These are phyloP conservation scores for Odontarrhena argentea DNA, from an alignment of 345 rosid species.

Conservation along the genomic window DNA sequence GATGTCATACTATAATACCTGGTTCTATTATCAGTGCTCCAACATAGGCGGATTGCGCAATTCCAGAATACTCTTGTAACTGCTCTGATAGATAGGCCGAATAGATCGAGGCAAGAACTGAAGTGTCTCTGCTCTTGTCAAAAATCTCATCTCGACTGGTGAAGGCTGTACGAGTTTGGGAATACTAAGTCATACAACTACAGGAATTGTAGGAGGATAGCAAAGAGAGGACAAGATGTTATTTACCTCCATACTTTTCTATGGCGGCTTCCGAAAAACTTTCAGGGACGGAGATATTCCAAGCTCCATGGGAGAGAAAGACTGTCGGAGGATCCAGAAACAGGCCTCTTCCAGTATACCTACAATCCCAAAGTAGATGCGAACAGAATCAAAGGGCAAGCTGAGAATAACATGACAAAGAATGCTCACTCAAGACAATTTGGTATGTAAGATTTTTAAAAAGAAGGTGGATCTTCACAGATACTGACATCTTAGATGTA, in stretches of 20 bases:
- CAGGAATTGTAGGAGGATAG: background rate
- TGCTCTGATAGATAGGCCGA: slow-evolving; percentile 61
- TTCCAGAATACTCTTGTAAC: slow-evolving; percentile 45
- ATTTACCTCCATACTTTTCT: slow-evolving; percentile 51
- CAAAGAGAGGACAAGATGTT: slow-evolving; percentile 10
- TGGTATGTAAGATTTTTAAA: background rate
- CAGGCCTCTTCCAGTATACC: slow-evolving; percentile 95
- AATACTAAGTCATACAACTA: slow-evolving; percentile 10
- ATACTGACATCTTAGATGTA: slow-evolving; percentile 11
- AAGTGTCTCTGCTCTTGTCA: slow-evolving; percentile 60
- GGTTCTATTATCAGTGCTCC: slow-evolving; percentile 96
- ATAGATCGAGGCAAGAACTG: slow-evolving; percentile 64
- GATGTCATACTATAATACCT: slow-evolving; percentile 51
- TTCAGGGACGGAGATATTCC: slow-evolving; percentile 75
- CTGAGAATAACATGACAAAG: background rate
- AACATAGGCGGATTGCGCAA: slow-evolving; percentile 42
- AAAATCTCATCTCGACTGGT: slow-evolving; percentile 66
- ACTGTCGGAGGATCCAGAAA: slow-evolving; percentile 93
- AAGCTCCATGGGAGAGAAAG: slow-evolving; percentile 54
- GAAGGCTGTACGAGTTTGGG: slow-evolving; percentile 55
- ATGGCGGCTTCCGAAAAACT: slow-evolving; percentile 40
- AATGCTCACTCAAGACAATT: slow-evolving; percentile 6
- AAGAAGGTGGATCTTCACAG: background rate
- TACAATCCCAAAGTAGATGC: slow-evolving; percentile 33
- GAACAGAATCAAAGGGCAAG: background rate